phyloP scores from a whole-genome alignment of 805 yeast species.

The Ogataea naganishii region DNA sequence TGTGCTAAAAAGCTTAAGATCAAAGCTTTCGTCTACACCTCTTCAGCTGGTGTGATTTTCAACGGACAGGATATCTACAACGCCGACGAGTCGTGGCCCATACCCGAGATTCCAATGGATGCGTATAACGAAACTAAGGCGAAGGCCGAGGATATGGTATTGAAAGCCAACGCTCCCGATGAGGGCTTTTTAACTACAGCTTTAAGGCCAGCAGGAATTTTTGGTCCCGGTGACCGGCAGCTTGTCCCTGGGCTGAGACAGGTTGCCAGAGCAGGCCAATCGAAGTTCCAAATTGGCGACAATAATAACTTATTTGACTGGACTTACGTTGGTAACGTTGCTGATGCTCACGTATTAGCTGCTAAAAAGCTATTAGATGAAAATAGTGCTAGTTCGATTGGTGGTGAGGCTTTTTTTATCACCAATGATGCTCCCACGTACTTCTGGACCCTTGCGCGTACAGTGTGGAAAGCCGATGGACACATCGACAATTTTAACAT shows the following conservation, averaged over 20 bases:
- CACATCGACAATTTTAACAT: conserved; percentile 62
- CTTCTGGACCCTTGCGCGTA: conserved; percentile 94
- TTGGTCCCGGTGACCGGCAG: conserved; percentile 98
- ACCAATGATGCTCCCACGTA: conserved; percentile 94
- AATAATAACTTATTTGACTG: conserved; percentile 91
- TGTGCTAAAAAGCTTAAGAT: conserved; percentile 45
- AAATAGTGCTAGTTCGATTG: conserved; percentile 34
- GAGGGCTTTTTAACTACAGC: conserved; percentile 68
- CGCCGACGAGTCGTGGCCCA: conserved; percentile 93
- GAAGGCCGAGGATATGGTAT: conserved; percentile 74
- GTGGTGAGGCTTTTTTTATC: conserved; percentile 83
- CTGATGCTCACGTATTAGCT: conserved; percentile 92
- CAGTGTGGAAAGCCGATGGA: conserved; percentile 97
- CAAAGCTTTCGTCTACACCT: conserved; percentile 81
- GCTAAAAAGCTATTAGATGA: conserved; percentile 62
- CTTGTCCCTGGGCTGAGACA: conserved; percentile 85
- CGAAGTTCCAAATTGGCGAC: conserved; percentile 90
- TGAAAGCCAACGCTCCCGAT: conserved; percentile 57
- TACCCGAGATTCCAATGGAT: conserved; percentile 89
- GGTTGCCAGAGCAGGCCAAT: conserved; percentile 78
- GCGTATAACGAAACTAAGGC: conserved; percentile 95
- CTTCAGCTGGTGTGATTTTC: conserved; percentile 95
- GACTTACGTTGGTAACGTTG: conserved; percentile 98
- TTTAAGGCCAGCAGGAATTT: conserved; percentile 93
- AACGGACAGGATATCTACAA: conserved; percentile 89